Percentiles rank a stretch among this genome's conserved stretches.
Evolutionary conservation across 179 eudicot species (phyloP).

Genomic region (Drosera spatulata): DNA sequence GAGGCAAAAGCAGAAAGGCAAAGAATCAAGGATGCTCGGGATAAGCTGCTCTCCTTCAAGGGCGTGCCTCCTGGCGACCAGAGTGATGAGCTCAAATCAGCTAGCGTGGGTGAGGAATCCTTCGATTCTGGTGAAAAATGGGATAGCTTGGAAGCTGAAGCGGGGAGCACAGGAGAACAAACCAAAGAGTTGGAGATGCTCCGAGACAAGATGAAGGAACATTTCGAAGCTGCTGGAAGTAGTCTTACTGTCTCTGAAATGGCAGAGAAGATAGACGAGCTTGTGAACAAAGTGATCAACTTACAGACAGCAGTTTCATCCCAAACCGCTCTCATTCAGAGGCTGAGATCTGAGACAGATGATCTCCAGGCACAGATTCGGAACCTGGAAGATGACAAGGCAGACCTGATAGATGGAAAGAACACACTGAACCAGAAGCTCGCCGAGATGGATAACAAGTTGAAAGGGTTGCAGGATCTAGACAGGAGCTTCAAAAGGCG

Average conservation of each 20-base stretch:
- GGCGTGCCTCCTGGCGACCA: constrained; percentile 7
- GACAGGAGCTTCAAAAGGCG: constrained; percentile 31
- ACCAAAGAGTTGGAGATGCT: constrained; percentile 23
- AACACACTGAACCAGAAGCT: constrained; percentile 30
- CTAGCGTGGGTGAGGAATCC: constrained; percentile 4
- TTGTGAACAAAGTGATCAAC: constrained; percentile 67
- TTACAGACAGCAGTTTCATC: constrained; percentile 65
- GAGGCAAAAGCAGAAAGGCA: constrained; percentile 45
- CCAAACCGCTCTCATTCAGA: constrained; percentile 64
- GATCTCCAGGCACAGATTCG: constrained; percentile 56
- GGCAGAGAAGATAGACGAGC: constrained; percentile 83
- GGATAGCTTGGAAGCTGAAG: constrained; percentile 11
- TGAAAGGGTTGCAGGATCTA: constrained; percentile 40
- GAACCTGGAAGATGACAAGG: constrained; percentile 63
- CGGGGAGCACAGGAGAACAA: constrained; percentile 10
- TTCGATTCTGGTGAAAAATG: constrained; percentile 10
- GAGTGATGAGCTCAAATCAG: neutral
- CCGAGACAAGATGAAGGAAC: constrained; percentile 37
- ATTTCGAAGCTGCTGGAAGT: constrained; percentile 28
- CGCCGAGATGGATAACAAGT: constrained; percentile 47
- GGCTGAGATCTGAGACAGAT: constrained; percentile 45
- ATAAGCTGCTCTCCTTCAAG: constrained; percentile 41
- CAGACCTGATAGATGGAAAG: constrained; percentile 33
- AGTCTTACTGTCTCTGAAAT: constrained; percentile 42
- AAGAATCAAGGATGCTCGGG: constrained; percentile 44